Evolutionary conservation across 139 green algal genomes (phyloP).

Genomic region (Astrephomene gubernaculifera): DNA sequence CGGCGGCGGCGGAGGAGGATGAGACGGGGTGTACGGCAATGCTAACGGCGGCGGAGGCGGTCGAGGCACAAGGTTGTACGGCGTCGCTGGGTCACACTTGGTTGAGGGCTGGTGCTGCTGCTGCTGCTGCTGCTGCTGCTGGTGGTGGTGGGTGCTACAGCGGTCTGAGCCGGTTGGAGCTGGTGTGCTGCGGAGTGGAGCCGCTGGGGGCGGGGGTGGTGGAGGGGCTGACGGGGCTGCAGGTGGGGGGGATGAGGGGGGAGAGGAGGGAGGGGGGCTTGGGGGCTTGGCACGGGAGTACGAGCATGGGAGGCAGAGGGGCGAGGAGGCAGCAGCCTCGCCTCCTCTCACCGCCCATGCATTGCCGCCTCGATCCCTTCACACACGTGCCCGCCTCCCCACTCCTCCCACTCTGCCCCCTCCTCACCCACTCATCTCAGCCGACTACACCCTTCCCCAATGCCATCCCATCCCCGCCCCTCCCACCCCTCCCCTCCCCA

Average conservation of each 20-base stretch:
- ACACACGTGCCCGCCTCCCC: too few species aligned
- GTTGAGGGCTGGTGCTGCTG: too few species aligned
- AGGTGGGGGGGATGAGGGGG: too few species aligned
- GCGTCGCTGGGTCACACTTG: too few species aligned
- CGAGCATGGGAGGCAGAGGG: too few species aligned
- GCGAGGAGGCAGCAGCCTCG: too few species aligned
- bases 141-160: not conserved
- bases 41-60: too few species aligned
- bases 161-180: constrained; percentile 21
- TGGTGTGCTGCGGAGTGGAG: constrained; percentile 11
- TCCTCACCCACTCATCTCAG: not conserved
- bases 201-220: constrained; percentile 5
- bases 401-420: too few species aligned
- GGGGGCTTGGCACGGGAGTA: too few species aligned
- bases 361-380: not conserved
- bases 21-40: too few species aligned
- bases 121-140: not conserved
- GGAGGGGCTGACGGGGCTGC: constrained; percentile 16
- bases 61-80: too few species aligned
- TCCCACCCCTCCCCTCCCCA: not conserved
- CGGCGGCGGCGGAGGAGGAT: not conserved
- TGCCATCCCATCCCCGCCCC: not conserved
- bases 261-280: too few species aligned
- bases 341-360: not conserved
- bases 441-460: not conserved